Conservation (phyloP, 345 rosid genomes). For the Bruguiera parviflora region DNA sequence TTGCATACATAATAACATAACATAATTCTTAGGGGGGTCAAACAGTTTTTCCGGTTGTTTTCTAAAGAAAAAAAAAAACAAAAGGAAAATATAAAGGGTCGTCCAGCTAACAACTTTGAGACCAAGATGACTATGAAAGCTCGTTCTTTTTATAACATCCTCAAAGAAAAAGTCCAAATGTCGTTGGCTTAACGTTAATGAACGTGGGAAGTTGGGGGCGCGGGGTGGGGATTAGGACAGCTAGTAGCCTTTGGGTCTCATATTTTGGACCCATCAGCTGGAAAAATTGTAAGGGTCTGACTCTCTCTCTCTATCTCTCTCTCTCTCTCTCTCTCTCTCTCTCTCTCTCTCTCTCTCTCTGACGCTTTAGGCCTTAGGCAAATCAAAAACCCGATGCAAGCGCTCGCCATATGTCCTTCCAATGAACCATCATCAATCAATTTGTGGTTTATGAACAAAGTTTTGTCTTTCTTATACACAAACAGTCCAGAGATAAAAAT, state of each 20-base stretch:
- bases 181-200: no score
- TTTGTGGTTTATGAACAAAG: no score
- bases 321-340: neutral
- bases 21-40: constrained; percentile 25
- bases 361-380: no score
- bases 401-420: no score
- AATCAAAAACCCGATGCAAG: no score
- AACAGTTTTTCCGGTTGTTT: constrained; percentile 22
- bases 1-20: constrained; percentile 18
- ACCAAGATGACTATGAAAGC: constrained; percentile 51
- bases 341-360: no score
- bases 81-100: constrained; percentile 19
- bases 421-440: no score
- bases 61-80: neutral
- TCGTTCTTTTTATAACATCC: constrained; percentile 40
- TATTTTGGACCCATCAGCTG: constrained; percentile 16
- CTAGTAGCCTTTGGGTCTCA: constrained; percentile 8
- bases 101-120: constrained; percentile 51
- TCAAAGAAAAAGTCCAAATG: constrained; percentile 53
- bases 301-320: neutral
- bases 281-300: constrained; percentile 23
- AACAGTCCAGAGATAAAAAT: no score
- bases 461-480: no score
- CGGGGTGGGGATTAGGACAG: constrained; percentile 6
- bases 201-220: no score